phyloP scores from a whole-genome alignment of 306 rosid genomes.

The Ormosia emarginata region DNA sequence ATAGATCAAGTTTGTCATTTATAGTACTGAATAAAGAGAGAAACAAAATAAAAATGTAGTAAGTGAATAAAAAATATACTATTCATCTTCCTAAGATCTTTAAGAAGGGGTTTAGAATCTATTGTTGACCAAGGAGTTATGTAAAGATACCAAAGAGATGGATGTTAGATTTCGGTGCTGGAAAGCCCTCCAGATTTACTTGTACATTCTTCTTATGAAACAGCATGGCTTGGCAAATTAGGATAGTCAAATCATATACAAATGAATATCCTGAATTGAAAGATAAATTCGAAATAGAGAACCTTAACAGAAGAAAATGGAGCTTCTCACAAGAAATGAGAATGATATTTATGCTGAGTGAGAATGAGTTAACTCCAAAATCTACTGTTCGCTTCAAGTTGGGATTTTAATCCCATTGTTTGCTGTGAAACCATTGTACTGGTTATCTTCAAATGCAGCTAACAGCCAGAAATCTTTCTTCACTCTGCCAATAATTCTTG shows the following conservation, averaged over 20 bases:
- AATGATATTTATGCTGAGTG: background rate
- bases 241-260: constrained; percentile 22
- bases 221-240: background rate
- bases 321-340: constrained; percentile 82
- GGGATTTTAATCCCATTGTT: constrained; percentile 35
- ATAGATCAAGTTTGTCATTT: background rate
- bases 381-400: constrained; percentile 40
- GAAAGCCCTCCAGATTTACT: background rate
- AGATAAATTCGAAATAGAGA: background rate
- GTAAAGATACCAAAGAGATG: no score
- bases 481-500: constrained; percentile 39
- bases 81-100: no score
- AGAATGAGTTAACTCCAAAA: background rate
- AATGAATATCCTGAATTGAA: background rate
- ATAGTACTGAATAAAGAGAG: background rate
- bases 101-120: background rate
- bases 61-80: no score
- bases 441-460: constrained; percentile 32
- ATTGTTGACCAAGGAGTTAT: background rate
- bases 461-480: constrained; percentile 48
- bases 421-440: background rate
- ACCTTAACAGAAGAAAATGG: background rate
- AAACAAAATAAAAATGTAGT: background rate
- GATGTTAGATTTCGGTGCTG: background rate
- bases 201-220: background rate